Evolutionary conservation across 345 rosid genomes (phyloP).

Genomic region (Murraya koenigii): DNA sequence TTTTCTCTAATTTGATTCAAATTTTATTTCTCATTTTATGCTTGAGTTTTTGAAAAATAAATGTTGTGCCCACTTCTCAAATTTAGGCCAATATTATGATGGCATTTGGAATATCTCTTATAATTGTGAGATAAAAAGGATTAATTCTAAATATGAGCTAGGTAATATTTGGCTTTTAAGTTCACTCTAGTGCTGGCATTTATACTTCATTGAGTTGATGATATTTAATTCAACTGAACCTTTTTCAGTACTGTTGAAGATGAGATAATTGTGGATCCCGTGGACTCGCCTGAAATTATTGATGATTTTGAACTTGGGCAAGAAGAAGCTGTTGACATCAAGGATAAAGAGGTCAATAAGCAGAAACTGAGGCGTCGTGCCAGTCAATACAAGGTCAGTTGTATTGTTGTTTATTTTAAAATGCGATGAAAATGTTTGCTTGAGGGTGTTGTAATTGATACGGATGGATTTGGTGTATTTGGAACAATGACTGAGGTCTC

Average conservation of each 20-base stretch:
- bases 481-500: no score
- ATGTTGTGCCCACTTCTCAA: no score
- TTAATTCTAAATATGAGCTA: no score
- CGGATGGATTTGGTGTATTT: not conserved
- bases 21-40: no score
- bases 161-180: not conserved
- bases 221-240: not conserved
- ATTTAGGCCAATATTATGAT: not conserved
- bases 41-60: no score
- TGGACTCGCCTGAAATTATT: constrained; percentile 70
- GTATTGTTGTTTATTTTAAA: not conserved
- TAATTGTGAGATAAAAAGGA: not conserved
- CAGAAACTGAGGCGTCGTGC: constrained; percentile 71
- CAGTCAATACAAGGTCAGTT: constrained; percentile 69
- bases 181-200: not conserved
- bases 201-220: not conserved
- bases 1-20: not conserved
- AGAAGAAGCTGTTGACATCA: constrained; percentile 78
- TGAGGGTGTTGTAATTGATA: not conserved
- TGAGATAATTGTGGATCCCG: constrained; percentile 80
- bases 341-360: constrained; percentile 84
- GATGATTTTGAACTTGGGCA: constrained; percentile 94
- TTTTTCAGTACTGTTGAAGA: constrained; percentile 73
- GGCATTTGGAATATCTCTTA: not conserved
- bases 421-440: not conserved